These are phyloP conservation scores for Amanita polypyramis DNA, from an alignment of 768 basidiomycete species.

Conservation along the genomic window DNA sequence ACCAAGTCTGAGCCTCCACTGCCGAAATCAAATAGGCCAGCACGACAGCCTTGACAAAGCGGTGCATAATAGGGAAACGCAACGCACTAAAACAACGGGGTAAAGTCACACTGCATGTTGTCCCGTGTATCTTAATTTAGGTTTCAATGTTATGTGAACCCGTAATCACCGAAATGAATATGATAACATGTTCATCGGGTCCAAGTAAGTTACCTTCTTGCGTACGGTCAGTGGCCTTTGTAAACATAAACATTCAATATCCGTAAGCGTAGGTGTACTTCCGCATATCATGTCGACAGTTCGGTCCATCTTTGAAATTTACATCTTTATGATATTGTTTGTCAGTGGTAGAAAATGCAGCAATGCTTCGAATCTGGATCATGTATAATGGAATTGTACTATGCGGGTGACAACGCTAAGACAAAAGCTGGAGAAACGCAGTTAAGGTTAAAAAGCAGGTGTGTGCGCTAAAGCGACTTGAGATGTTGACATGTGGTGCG, in stretches of 20 bases:
- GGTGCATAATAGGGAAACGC: not conserved
- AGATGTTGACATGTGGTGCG: not conserved
- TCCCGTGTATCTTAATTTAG: no score
- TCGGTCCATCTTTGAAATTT: not conserved
- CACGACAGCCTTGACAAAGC: not conserved
- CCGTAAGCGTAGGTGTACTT: no score
- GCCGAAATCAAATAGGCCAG: not conserved
- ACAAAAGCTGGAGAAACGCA: not conserved
- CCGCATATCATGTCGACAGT: not conserved
- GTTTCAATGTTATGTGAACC: no score
- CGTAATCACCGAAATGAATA: no score
- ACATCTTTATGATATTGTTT: not conserved
- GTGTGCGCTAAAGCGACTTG: not conserved
- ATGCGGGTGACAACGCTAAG: slow-evolving; percentile 1
- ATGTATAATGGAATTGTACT: slow-evolving; percentile 3
- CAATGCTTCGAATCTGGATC: slow-evolving; percentile 7
- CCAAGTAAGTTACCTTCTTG: no score
- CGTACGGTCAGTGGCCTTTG: no score
- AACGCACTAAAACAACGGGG: no score
- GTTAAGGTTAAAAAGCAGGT: not conserved
- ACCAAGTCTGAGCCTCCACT: slow-evolving; percentile 6
- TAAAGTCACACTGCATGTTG: no score
- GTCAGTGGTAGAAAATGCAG: slow-evolving; percentile 6
- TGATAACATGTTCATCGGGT: no score
- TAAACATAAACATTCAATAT: no score